phyloP scores from a whole-genome alignment of 129 eudicot species.

The Flaveria linearis region DNA sequence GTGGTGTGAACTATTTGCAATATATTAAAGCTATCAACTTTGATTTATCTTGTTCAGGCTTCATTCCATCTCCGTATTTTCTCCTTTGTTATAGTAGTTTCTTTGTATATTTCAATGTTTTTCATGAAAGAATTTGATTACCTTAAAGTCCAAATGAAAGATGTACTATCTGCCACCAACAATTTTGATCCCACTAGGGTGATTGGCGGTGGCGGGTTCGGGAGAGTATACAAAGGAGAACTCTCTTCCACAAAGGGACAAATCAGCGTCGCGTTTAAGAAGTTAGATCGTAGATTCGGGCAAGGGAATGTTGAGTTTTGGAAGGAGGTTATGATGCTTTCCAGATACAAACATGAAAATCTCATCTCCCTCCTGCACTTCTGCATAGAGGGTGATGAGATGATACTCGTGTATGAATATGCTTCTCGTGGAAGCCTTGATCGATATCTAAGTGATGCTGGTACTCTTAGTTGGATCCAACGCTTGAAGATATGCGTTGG shows the following conservation, averaged over 20 bases:
- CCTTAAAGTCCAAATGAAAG: slow-evolving; percentile 9
- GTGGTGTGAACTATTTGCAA: no score
- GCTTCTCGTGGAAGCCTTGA: slow-evolving; percentile 29
- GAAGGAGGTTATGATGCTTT: slow-evolving; percentile 24
- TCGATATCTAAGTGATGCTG: not conserved
- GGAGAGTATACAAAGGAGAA: not conserved
- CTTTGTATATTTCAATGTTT: not conserved
- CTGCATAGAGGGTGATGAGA: slow-evolving; percentile 10
- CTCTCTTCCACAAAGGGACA: slow-evolving; percentile 6
- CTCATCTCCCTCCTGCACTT: slow-evolving; percentile 8
- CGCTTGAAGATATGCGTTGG: slow-evolving; percentile 21
- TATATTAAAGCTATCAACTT: no score
- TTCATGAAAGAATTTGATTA: slow-evolving; percentile 16
- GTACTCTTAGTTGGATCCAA: slow-evolving; percentile 11
- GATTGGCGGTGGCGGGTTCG: slow-evolving; percentile 17
- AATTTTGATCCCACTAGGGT: not conserved
- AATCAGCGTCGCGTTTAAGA: slow-evolving; percentile 10
- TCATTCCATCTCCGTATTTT: no score
- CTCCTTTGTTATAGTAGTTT: no score
- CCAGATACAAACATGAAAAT: slow-evolving; percentile 15
- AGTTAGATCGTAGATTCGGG: slow-evolving; percentile 17
- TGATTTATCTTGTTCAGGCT: no score
- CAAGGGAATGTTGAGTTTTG: slow-evolving; percentile 26
- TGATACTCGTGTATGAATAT: slow-evolving; percentile 25
- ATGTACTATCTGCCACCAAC: not conserved